A percentile compares a stretch with the other conserved stretches of the same genome.
phyloP scores from a whole-genome alignment of 805 yeast genomes.

The Torulaspora gathmanii region DNA sequence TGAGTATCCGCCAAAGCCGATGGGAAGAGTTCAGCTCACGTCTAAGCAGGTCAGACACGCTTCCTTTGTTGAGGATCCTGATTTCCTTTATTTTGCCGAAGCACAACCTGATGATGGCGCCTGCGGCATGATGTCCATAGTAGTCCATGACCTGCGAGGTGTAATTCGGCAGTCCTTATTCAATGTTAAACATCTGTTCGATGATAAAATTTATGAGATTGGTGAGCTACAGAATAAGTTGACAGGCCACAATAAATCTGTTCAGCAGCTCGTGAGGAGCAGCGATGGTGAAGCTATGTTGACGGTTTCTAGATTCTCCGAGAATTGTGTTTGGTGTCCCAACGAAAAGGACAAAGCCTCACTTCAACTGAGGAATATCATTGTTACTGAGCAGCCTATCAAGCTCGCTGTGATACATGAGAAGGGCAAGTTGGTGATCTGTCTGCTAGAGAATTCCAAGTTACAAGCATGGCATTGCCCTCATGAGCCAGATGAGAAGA shows the following conservation, averaged over 20 bases:
- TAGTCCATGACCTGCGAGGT: constrained; percentile 45
- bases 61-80: constrained; percentile 34
- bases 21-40: constrained; percentile 40
- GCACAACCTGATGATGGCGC: constrained; percentile 26
- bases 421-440: constrained; percentile 43
- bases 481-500: constrained; percentile 21
- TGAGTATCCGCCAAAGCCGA: constrained; percentile 50
- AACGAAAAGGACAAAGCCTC: constrained; percentile 32
- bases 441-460: constrained; percentile 39
- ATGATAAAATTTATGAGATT: constrained; percentile 10
- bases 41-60: constrained; percentile 23
- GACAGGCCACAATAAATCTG: constrained; percentile 84
- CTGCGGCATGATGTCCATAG: constrained; percentile 36
- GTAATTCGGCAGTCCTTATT: constrained; percentile 36
- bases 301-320: constrained; percentile 53
- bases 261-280: constrained; percentile 61
- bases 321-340: constrained; percentile 57
- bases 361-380: constrained; percentile 38
- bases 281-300: constrained; percentile 58
- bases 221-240: constrained; percentile 48
- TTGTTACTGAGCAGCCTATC: constrained; percentile 46
- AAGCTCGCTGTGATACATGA: constrained; percentile 47
- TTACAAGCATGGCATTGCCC: constrained; percentile 62
- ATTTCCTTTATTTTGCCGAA: constrained; percentile 38
- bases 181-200: constrained; percentile 23